Evolutionary conservation across 2,329 filamentous ascomycete species (phyloP).

Genomic region (Calonectria multiphialidica): DNA sequence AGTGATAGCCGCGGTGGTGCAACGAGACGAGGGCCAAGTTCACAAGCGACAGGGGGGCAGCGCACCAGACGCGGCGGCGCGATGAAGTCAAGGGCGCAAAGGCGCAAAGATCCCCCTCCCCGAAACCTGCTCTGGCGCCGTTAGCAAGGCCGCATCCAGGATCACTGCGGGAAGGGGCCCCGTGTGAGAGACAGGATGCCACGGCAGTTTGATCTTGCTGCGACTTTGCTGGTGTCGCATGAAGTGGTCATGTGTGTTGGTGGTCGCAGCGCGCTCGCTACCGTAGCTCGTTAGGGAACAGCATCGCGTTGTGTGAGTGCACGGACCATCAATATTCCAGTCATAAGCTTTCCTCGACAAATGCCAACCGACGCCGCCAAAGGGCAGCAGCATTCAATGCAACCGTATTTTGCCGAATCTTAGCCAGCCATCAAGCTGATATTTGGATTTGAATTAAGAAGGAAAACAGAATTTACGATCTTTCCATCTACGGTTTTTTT

Average conservation of each 20-base stretch:
- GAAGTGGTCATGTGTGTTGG: constrained; percentile 8
- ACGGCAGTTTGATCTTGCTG: constrained; percentile 26
- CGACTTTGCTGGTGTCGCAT: constrained; percentile 14
- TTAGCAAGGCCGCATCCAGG: constrained; percentile 41
- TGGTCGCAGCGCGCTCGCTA: constrained; percentile 7
- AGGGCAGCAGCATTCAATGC: constrained; percentile 2
- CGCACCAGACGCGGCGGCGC: constrained; percentile 35
- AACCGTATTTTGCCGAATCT: constrained; percentile 16
- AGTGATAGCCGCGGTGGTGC: background rate
- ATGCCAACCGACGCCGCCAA: constrained; percentile 1
- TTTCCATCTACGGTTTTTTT: background rate
- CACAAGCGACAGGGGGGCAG: constrained; percentile 25
- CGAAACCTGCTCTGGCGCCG: constrained; percentile 34
- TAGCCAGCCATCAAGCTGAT: background rate
- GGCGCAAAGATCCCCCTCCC: constrained; percentile 38
- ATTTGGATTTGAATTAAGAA: background rate
- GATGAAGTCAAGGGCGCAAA: constrained; percentile 24
- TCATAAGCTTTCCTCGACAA: constrained; percentile 13
- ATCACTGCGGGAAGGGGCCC: constrained; percentile 24
- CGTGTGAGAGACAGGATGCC: constrained; percentile 10
- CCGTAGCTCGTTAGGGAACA: constrained; percentile 23
- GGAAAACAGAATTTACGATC: background rate
- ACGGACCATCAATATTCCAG: constrained; percentile 25
- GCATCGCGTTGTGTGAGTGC: constrained; percentile 21
- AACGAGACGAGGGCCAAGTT: background rate